Evolutionary conservation across 208 protist genomes (phyloP), one percentile per base, ranked within the genome.

Genomic region (Leishmania tarentolae): DNA sequence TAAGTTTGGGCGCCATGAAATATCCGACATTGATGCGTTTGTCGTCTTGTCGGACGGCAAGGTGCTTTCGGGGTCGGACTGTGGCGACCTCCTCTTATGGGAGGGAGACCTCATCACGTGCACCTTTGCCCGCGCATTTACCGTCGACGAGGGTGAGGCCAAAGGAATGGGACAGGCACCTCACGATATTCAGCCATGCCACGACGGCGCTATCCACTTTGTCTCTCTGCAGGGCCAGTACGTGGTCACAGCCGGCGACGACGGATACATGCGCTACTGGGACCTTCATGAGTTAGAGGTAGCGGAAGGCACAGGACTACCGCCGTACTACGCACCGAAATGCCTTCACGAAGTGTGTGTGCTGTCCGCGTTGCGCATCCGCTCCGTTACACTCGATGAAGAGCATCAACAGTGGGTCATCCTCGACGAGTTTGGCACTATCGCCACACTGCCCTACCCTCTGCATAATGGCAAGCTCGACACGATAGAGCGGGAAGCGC

Each of bases 1-100:
- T 40, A 99, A 99, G 88, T 99, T 99, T 82, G 99, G 99, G 17
- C 97, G 97, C 11, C 92, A 99, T 57, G 98, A 99, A 76, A 98
- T 99, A 35, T 97, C 96, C 42, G 98, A 99, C 86, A 93, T 99
- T 40, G 86, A 91, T 9, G 97, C 92, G 6, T 99, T 98, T 81
- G 95, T 85, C 72, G 91, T 99, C 79, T 85, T 99, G 19, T 87
- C 97, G 1, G 96, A 99, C 81, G 97, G 97, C 66, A 99, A 99
- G 83, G 96, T 99, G 40, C 76, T 99, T 11, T 98, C 92, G 13
- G 99, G 99, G 40, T 96, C 97, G 11, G 98, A 99, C 83, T 82
- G 68, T 72, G 99, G 99, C 11, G 93, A 91, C 74, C 85, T 99
- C 40, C 85, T 99, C 24, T 80, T 99, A 69, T 99, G 99, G 99